A percentile compares a stretch with the other conserved stretches of the same genome.
These are phyloP conservation scores for Phialocephala sp. DNA, from an alignment of 2,329 filamentous ascomycete genomes.

Conservation along the genomic window DNA sequence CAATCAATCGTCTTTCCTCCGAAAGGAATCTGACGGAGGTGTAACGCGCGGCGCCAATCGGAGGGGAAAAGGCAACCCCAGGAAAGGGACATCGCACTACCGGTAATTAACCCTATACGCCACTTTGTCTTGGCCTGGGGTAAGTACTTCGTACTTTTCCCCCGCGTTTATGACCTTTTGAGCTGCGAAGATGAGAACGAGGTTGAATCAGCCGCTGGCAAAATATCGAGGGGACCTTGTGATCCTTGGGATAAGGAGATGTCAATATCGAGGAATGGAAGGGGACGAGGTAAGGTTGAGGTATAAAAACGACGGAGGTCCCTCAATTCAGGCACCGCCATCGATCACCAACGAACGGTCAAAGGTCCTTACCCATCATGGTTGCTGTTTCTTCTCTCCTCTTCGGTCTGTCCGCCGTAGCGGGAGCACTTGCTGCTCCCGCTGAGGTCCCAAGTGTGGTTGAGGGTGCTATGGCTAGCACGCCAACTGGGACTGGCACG, in stretches of 20 bases:
- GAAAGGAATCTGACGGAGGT: background rate
- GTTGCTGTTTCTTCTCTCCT: background rate
- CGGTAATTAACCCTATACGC: background rate
- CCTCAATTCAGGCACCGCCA: background rate
- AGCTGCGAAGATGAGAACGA: background rate
- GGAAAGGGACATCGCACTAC: background rate
- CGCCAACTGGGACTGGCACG: background rate
- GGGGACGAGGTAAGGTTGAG: background rate
- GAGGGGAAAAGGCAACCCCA: background rate
- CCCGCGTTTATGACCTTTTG: conserved; percentile 1
- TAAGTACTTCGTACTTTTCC: background rate
- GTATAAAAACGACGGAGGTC: background rate
- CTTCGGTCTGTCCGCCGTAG: background rate
- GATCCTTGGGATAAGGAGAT: background rate
- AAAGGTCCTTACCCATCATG: background rate
- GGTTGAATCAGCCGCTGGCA: background rate
- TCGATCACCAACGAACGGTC: background rate
- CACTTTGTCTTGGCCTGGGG: background rate
- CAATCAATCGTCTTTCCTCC: background rate
- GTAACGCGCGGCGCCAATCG: background rate
- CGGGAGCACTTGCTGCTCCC: background rate
- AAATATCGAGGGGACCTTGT: background rate
- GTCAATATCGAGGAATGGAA: background rate
- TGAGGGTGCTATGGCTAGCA: conserved; percentile 2
- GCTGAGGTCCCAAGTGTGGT: background rate